These are phyloP conservation scores for Boeremia lycopersici DNA, from an alignment of 2,329 filamentous ascomycete species.

Conservation along the genomic window DNA sequence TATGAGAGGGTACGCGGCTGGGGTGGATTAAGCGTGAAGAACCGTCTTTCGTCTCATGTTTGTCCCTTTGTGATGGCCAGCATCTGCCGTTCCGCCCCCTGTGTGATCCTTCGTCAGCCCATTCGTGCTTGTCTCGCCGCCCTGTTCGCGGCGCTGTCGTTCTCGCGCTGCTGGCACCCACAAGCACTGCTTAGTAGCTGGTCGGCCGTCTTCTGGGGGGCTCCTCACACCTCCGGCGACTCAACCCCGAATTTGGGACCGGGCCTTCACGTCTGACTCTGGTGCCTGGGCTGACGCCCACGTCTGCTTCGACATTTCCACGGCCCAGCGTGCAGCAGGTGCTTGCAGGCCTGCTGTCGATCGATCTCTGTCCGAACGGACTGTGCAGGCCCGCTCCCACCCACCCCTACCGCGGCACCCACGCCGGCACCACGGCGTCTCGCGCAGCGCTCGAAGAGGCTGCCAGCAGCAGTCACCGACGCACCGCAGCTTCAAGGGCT, in stretches of 20 bases:
- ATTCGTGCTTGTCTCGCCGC: slow-evolving; percentile 31
- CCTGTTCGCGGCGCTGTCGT: slow-evolving; percentile 14
- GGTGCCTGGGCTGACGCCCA: slow-evolving; percentile 16
- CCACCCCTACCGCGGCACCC: slow-evolving; percentile 21
- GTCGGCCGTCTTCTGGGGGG: slow-evolving; percentile 14
- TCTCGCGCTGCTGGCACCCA: slow-evolving; percentile 5
- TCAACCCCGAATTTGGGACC: slow-evolving; percentile 14
- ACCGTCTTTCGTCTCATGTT: slow-evolving; percentile 39
- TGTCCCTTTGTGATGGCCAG: slow-evolving; percentile 29
- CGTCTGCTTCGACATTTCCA: slow-evolving; percentile 17
- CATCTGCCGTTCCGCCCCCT: slow-evolving; percentile 27
- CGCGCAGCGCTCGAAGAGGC: slow-evolving; percentile 20
- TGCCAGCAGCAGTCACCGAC: slow-evolving; percentile 16
- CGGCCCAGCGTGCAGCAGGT: slow-evolving; percentile 29
- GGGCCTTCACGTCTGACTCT: slow-evolving; percentile 13
- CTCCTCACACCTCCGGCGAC: slow-evolving; percentile 1
- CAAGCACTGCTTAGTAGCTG: not conserved
- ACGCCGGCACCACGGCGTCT: slow-evolving; percentile 14
- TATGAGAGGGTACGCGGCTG: slow-evolving; percentile 31
- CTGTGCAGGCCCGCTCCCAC: slow-evolving; percentile 22
- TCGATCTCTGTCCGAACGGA: slow-evolving; percentile 35
- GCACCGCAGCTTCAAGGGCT: slow-evolving; percentile 13
- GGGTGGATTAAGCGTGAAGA: slow-evolving; percentile 34
- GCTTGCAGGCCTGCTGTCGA: slow-evolving; percentile 34
- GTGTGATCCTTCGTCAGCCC: slow-evolving; percentile 34